Conservation (phyloP, 345 rosid genomes). For the Populus simonii region DNA sequence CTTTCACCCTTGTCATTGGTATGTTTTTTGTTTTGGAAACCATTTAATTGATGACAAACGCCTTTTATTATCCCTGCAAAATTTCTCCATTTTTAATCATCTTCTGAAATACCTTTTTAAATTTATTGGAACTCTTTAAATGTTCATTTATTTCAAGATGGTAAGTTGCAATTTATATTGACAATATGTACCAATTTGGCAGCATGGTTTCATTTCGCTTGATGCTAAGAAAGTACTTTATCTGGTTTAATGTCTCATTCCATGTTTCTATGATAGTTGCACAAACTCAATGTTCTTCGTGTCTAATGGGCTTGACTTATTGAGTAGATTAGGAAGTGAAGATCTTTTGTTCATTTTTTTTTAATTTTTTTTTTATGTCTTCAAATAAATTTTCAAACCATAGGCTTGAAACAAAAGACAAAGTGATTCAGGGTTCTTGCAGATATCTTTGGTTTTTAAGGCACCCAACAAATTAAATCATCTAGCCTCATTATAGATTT, state of each 20-base stretch:
- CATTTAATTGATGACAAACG: neutral
- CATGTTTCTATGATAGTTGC: neutral
- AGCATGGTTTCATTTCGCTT: conserved; percentile 29
- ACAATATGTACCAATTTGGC: conserved; percentile 17
- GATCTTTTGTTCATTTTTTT: conserved; percentile 12
- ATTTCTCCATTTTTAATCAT: neutral
- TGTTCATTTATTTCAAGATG: conserved; percentile 23
- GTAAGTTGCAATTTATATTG: conserved; percentile 20
- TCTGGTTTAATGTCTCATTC: conserved; percentile 20
- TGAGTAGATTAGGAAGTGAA: conserved; percentile 26
- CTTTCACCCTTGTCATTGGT: conserved; percentile 81
- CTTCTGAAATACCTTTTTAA: conserved; percentile 7
- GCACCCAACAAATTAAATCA: conserved; percentile 36
- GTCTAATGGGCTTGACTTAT: conserved; percentile 21
- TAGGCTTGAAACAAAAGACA: conserved; percentile 31
- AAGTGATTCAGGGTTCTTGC: conserved; percentile 19
- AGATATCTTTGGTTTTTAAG: conserved; percentile 25
- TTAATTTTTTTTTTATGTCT: neutral
- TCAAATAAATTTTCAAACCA: conserved; percentile 15
- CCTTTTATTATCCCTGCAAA: neutral
- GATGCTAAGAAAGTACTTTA: conserved; percentile 25
- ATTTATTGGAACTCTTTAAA: neutral
- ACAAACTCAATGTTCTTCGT: neutral
- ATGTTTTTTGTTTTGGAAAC: conserved; percentile 27
- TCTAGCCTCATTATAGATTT: conserved; percentile 58